Conservation (phyloP, 2,329 filamentous ascomycete species). For the Diaporthe ilicicola region DNA sequence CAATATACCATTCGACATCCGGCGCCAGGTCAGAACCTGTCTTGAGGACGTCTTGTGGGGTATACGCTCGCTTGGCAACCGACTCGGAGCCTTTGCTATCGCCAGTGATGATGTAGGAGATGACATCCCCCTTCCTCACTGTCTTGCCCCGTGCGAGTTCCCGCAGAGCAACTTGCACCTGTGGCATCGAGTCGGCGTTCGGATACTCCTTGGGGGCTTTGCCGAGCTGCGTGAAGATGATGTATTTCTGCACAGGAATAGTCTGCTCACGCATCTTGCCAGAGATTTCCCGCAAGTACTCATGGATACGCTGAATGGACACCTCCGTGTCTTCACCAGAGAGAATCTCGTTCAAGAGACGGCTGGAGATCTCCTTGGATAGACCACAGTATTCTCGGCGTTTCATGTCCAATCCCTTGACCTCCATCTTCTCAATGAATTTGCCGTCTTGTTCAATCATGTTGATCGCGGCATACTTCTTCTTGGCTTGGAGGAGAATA, state of each 20-base stretch:
- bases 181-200: constrained; percentile 93
- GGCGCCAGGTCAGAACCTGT: constrained; percentile 77
- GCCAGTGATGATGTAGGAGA: constrained; percentile 92
- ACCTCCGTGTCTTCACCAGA: constrained; percentile 92
- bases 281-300: constrained; percentile 87
- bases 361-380: constrained; percentile 92
- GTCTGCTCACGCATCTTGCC: constrained; percentile 83
- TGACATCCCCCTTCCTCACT: constrained; percentile 92
- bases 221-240: constrained; percentile 96
- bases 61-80: constrained; percentile 88
- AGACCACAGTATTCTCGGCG: constrained; percentile 95
- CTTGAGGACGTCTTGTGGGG: constrained; percentile 85
- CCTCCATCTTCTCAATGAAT: constrained; percentile 92
- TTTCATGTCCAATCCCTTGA: constrained; percentile 98
- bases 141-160: constrained; percentile 87
- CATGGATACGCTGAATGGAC: constrained; percentile 89
- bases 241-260: constrained; percentile 86
- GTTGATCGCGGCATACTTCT: constrained; percentile 98
- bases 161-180: constrained; percentile 92
- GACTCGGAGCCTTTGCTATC: constrained; percentile 72
- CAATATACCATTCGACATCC: constrained; percentile 97
- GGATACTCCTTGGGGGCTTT: constrained; percentile 94
- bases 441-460: constrained; percentile 89
- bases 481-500: constrained; percentile 94
- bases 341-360: constrained; percentile 91